These are phyloP conservation scores for Populus trichocarpa DNA, from an alignment of 441 rosid genomes.

Conservation along the genomic window DNA sequence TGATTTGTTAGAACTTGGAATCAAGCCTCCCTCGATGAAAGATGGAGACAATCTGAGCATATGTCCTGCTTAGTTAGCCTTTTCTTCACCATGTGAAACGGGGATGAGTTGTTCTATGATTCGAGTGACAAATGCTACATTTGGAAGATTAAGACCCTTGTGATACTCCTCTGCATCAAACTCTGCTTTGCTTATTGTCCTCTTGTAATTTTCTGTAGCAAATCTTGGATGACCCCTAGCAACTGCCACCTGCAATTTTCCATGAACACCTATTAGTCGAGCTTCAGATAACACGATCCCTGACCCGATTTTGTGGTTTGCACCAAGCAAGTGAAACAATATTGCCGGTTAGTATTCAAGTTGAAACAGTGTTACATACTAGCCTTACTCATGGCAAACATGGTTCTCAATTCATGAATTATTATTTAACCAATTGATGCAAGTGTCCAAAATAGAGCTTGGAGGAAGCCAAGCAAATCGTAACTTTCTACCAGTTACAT, in stretches of 20 bases:
- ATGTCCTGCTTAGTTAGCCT: background rate
- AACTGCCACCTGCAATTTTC: slow-evolving; percentile 40
- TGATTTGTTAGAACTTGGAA: too few relatives aligned
- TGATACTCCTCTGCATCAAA: slow-evolving; percentile 29
- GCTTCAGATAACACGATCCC: background rate
- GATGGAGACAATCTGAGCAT: too few relatives aligned
- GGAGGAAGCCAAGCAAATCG: background rate
- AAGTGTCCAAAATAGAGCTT: background rate
- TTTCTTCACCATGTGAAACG: background rate
- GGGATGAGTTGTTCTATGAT: slow-evolving; percentile 27
- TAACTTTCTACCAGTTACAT: background rate
- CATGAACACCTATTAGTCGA: background rate
- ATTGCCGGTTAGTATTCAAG: too few relatives aligned
- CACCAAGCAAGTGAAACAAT: background rate
- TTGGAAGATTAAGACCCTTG: slow-evolving; percentile 30
- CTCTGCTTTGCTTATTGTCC: slow-evolving; percentile 18
- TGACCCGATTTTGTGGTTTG: background rate
- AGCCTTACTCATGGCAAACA: background rate
- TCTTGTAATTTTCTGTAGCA: slow-evolving; percentile 44
- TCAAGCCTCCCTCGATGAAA: background rate
- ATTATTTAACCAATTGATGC: background rate
- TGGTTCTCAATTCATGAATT: background rate
- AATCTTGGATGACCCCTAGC: slow-evolving; percentile 44
- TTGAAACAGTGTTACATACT: background rate
- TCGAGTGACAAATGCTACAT: slow-evolving; percentile 17